Conservation (phyloP, 2,329 filamentous ascomycete genomes). For the Venturia oleaginea region DNA sequence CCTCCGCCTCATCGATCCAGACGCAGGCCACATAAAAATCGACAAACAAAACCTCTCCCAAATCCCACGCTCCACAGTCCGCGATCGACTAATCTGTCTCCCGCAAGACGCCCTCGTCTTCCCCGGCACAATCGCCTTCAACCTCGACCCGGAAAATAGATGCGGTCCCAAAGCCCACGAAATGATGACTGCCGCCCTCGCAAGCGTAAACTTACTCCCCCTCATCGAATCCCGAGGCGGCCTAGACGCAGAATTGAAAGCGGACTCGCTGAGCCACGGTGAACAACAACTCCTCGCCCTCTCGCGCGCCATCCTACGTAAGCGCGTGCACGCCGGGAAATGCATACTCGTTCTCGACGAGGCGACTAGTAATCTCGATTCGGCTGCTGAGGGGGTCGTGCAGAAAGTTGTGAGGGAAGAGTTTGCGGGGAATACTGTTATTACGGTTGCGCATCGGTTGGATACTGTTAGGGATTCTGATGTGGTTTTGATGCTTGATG, state of each 20-base stretch:
- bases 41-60: constrained; percentile 39
- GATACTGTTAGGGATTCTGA: constrained; percentile 41
- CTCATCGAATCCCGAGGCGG: constrained; percentile 35
- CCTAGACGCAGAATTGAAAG: constrained; percentile 25
- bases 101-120: constrained; percentile 9
- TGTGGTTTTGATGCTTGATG: constrained; percentile 6
- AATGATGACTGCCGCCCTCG: constrained; percentile 29
- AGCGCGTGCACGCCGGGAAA: constrained; percentile 26
- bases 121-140: constrained; percentile 4
- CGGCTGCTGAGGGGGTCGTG: constrained; percentile 36
- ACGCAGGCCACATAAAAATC: constrained; percentile 35
- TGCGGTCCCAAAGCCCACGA: constrained; percentile 10
- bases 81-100: constrained; percentile 31
- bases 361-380: constrained; percentile 28
- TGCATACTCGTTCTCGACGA: constrained; percentile 21
- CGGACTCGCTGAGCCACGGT: neutral
- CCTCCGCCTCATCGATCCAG: constrained; percentile 40
- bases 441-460: constrained; percentile 48
- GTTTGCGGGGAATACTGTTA: constrained; percentile 50
- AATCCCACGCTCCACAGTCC: constrained; percentile 27
- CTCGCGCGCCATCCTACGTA: constrained; percentile 5
- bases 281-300: constrained; percentile 12
- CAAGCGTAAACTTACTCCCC: constrained; percentile 36
- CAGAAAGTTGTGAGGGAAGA: constrained; percentile 40
- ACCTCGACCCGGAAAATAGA: neutral